Percentiles rank a stretch among this genome's conserved stretches.
Evolutionary conservation across 331 rosid genomes (phyloP).

Genomic region (Phaseolus coccineus): DNA sequence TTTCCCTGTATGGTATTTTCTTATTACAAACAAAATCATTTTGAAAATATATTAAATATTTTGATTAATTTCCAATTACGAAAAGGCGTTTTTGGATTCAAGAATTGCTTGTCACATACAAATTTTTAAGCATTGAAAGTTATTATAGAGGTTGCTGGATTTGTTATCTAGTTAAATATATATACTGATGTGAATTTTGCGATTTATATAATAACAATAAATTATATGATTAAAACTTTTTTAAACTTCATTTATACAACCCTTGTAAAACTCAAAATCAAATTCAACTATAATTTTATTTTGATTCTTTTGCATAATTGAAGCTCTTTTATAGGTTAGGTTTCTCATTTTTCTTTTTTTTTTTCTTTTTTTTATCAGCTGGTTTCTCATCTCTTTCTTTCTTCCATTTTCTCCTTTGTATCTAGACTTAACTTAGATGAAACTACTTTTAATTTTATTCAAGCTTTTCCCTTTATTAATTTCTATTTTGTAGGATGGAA

Average conservation of each 20-base stretch:
- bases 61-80: neutral
- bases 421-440: neutral
- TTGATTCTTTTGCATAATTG: neutral
- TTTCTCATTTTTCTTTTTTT: too few relatives aligned
- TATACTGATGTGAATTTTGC: neutral
- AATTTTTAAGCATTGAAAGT: neutral
- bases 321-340: too few relatives aligned
- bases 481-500: slow-evolving; percentile 72
- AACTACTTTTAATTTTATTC: neutral
- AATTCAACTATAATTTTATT: neutral
- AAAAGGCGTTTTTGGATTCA: neutral
- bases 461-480: neutral
- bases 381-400: too few relatives aligned
- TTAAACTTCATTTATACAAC: neutral
- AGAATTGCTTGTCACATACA: neutral
- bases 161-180: neutral
- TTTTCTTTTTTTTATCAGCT: too few relatives aligned
- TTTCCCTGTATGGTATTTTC: neutral
- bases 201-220: neutral
- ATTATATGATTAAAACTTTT: neutral
- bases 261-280: neutral
- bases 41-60: neutral
- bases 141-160: neutral
- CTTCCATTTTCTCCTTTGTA: too few relatives aligned
- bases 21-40: too few relatives aligned